These are phyloP conservation scores for Monilinia fructigena DNA, from an alignment of 2,329 filamentous ascomycete species.

Conservation along the genomic window DNA sequence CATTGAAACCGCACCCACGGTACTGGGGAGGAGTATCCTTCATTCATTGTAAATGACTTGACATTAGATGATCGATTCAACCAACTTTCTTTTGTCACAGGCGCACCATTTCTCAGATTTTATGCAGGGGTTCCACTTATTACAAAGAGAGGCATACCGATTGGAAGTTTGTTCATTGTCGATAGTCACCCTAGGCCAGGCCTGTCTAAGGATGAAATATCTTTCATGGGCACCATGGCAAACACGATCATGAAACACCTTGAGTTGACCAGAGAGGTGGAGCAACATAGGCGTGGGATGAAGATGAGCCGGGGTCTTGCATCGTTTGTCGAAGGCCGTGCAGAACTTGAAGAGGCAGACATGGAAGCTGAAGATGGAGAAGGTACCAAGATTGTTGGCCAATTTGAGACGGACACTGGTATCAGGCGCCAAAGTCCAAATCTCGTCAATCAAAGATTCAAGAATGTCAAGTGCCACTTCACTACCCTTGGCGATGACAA, in stretches of 20 bases:
- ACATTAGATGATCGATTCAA: slow-evolving; percentile 37
- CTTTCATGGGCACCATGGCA: slow-evolving; percentile 58
- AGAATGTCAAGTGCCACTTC: slow-evolving; percentile 23
- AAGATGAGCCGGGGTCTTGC: slow-evolving; percentile 56
- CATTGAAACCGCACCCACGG: slow-evolving; percentile 32
- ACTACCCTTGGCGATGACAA: slow-evolving; percentile 27
- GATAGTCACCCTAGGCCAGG: slow-evolving; percentile 55
- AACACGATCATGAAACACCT: slow-evolving; percentile 60
- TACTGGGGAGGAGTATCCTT: slow-evolving; percentile 33
- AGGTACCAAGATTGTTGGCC: slow-evolving; percentile 36
- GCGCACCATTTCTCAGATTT: slow-evolving; percentile 35
- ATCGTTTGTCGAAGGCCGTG: slow-evolving; percentile 51
- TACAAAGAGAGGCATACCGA: slow-evolving; percentile 41
- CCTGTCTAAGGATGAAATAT: slow-evolving; percentile 49
- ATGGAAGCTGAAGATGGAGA: slow-evolving; percentile 35
- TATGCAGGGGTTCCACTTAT: slow-evolving; percentile 41
- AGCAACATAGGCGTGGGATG: slow-evolving; percentile 53
- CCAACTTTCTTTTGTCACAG: slow-evolving; percentile 36
- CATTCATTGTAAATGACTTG: slow-evolving; percentile 39
- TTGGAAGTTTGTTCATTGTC: slow-evolving; percentile 61
- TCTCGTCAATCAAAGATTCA: slow-evolving; percentile 26
- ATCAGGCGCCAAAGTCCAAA: slow-evolving; percentile 29
- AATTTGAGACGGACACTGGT: slow-evolving; percentile 33
- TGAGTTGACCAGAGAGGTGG: slow-evolving; percentile 54
- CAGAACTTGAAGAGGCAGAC: slow-evolving; percentile 37